phyloP scores from a whole-genome alignment of 2,329 filamentous ascomycete species.

The Aspergillus fumigatiaffinis region DNA sequence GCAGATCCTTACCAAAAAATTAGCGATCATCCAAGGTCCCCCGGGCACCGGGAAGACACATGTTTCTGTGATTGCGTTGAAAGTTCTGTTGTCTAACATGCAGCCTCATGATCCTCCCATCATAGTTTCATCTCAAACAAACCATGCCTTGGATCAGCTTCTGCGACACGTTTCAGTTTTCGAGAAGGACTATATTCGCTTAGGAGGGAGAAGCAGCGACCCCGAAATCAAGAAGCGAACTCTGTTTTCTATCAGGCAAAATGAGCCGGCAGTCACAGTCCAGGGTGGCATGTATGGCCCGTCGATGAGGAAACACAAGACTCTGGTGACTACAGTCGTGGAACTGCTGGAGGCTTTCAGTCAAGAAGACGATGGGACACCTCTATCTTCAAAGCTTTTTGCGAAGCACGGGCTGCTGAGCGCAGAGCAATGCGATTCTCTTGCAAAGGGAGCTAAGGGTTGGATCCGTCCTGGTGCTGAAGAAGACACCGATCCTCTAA shows the following conservation, averaged over 20 bases:
- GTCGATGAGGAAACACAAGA: slow-evolving; percentile 42
- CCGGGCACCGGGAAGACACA: slow-evolving; percentile 79
- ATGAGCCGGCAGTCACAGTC: slow-evolving; percentile 28
- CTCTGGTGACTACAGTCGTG: slow-evolving; percentile 40
- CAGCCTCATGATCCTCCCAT: slow-evolving; percentile 60
- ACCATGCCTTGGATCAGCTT: slow-evolving; percentile 84
- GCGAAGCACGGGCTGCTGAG: slow-evolving; percentile 56
- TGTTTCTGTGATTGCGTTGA: slow-evolving; percentile 69
- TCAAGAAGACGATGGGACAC: slow-evolving; percentile 28
- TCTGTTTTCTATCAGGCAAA: slow-evolving; percentile 57
- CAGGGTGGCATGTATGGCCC: slow-evolving; percentile 38
- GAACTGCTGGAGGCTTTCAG: slow-evolving; percentile 43
- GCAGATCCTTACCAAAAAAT: slow-evolving; percentile 64
- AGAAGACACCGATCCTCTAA: slow-evolving; percentile 38
- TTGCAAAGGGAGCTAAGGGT: slow-evolving; percentile 48
- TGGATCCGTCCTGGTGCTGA: slow-evolving; percentile 38
- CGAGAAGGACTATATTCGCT: slow-evolving; percentile 59
- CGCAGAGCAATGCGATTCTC: slow-evolving; percentile 58
- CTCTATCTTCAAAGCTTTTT: slow-evolving; percentile 56
- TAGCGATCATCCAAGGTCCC: slow-evolving; percentile 80
- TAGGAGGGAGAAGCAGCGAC: slow-evolving; percentile 68
- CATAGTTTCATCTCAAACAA: slow-evolving; percentile 80
- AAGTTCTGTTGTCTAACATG: slow-evolving; percentile 60
- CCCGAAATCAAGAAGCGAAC: slow-evolving; percentile 62
- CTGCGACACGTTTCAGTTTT: slow-evolving; percentile 61